Percentiles rank a stretch among this genome's conserved stretches.
phyloP scores from a whole-genome alignment of 768 basidiomycete genomes.

The Leccinum disarticulatum region DNA sequence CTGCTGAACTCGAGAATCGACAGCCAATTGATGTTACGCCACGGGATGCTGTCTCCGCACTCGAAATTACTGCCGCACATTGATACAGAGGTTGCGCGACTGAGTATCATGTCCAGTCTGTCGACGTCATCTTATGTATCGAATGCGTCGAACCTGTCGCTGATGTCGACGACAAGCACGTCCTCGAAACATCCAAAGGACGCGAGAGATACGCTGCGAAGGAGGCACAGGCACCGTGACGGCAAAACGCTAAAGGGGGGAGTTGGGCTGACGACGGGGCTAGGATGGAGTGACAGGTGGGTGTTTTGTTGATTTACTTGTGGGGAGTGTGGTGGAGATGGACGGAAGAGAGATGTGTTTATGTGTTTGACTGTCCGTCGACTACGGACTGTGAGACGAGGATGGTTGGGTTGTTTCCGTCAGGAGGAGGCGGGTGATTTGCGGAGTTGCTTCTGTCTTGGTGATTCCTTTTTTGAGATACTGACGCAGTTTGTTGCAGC shows the following conservation, averaged over 20 bases:
- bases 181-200: constrained; percentile 44
- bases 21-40: constrained; percentile 65
- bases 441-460: constrained; percentile 14
- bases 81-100: constrained; percentile 17
- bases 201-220: constrained; percentile 53
- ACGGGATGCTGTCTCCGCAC: constrained; percentile 64
- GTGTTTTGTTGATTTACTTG: constrained; percentile 17
- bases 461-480: constrained; percentile 5
- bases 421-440: constrained; percentile 6
- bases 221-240: constrained; percentile 62
- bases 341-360: constrained; percentile 5
- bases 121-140: constrained; percentile 30
- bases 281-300: constrained; percentile 76
- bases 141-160: constrained; percentile 24
- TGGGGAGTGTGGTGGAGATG: background rate
- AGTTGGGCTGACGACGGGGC: constrained; percentile 66
- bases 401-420: constrained; percentile 6
- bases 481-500: constrained; percentile 32
- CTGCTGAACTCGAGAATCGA: background rate
- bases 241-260: constrained; percentile 57
- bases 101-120: constrained; percentile 27
- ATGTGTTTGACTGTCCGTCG: constrained; percentile 14
- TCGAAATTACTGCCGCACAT: constrained; percentile 55
- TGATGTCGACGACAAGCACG: constrained; percentile 24
- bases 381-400: background rate